Conservation (phyloP, 2,329 filamentous ascomycete genomes). For the Emergomyces orientalis region DNA sequence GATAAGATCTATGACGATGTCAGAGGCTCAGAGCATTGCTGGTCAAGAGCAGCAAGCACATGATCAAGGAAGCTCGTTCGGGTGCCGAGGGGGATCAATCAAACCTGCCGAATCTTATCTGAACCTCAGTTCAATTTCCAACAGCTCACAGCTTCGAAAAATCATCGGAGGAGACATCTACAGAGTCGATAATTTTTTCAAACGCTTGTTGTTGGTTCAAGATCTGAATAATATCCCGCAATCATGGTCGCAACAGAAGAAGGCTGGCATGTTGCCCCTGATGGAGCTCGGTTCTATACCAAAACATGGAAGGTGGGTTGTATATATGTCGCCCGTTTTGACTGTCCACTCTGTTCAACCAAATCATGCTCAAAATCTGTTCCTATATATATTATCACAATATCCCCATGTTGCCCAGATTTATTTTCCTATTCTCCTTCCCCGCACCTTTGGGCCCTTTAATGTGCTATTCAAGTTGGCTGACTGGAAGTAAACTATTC, state of each 20-base stretch:
- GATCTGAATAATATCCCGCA: neutral
- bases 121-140: neutral
- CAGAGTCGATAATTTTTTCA: neutral
- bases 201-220: neutral
- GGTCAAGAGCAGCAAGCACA: neutral
- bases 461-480: neutral
- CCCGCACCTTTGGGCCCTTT: neutral
- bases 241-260: slow-evolving; percentile 41
- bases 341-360: neutral
- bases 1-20: too few relatives aligned
- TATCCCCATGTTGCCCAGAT: neutral
- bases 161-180: neutral
- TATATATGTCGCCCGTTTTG: neutral
- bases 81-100: neutral
- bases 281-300: slow-evolving; percentile 49
- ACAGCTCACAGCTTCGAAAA: neutral
- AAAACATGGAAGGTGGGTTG: slow-evolving; percentile 52
- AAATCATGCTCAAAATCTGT: slow-evolving; percentile 7
- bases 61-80: neutral
- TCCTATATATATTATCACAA: neutral
- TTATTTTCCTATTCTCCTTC: neutral
- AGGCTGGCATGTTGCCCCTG: slow-evolving; percentile 42
- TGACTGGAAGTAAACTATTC: slow-evolving; percentile 9
- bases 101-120: neutral
- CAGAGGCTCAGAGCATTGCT: too few relatives aligned